Conservation (phyloP, 345 rosid species). For the Anastatica hierochuntica region DNA sequence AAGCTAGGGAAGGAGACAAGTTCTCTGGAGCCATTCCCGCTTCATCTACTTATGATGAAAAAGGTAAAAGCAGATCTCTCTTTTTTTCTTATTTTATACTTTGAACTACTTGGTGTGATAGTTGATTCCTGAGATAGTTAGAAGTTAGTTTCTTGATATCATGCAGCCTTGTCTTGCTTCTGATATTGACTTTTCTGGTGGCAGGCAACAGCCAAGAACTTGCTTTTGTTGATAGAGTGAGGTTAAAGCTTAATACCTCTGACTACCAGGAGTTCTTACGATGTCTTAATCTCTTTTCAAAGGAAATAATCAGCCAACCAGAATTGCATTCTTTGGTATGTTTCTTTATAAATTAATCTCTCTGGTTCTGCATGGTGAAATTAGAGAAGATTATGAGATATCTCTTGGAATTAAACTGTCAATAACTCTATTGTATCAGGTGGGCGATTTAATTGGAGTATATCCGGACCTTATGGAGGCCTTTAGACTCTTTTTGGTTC, state of each 20-base stretch:
- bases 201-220: slow-evolving; percentile 66
- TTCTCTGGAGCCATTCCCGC: slow-evolving; percentile 38
- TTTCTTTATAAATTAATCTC: background rate
- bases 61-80: slow-evolving; percentile 47
- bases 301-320: slow-evolving; percentile 69
- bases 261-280: slow-evolving; percentile 74
- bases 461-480: slow-evolving; percentile 85
- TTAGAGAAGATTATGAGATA: background rate
- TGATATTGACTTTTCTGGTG: slow-evolving; percentile 19
- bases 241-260: slow-evolving; percentile 52
- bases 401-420: background rate
- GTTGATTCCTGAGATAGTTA: background rate
- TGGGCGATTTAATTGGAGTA: slow-evolving; percentile 60
- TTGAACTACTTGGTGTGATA: background rate
- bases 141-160: background rate
- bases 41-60: slow-evolving; percentile 60
- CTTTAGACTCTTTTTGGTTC: slow-evolving; percentile 70
- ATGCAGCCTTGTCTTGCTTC: background rate
- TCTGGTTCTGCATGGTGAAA: no score
- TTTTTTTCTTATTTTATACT: background rate
- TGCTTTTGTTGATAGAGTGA: slow-evolving; percentile 78
- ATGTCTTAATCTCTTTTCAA: slow-evolving; percentile 76
- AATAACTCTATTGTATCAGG: slow-evolving; percentile 38
- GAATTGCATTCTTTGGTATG: slow-evolving; percentile 86
- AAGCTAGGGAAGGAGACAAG: slow-evolving; percentile 51